Percentiles rank a stretch among this genome's conserved stretches.
Conservation (phyloP, 257 asterid genomes). For the Anisodus acutangulus region DNA sequence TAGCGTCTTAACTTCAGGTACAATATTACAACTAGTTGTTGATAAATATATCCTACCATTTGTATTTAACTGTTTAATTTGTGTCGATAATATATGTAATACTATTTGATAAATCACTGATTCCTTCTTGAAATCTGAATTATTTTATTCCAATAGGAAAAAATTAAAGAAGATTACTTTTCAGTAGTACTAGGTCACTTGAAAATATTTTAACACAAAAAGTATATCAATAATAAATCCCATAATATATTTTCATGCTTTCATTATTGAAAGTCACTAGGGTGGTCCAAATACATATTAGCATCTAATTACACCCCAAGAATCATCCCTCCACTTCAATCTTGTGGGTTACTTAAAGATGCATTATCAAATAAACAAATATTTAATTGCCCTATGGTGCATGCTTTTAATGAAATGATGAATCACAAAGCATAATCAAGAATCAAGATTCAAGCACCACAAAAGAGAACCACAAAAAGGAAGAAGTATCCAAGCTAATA, state of each 20-base stretch:
- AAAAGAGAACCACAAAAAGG: not conserved
- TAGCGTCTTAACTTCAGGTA: no score
- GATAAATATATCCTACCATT: no score
- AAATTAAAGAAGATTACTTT: not conserved
- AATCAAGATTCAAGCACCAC: not conserved
- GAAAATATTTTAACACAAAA: not conserved
- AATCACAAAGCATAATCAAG: constrained; percentile 29
- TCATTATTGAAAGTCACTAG: not conserved
- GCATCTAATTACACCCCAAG: not conserved
- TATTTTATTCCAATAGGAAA: not conserved
- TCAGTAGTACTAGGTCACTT: not conserved
- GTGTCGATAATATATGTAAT: not conserved
- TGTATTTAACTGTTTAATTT: not conserved
- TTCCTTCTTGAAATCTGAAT: not conserved
- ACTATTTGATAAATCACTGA: not conserved
- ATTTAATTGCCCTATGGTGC: not conserved
- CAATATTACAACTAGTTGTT: no score
- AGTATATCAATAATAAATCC: not conserved
- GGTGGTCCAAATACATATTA: constrained; percentile 6
- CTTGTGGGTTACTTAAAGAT: constrained; percentile 7
- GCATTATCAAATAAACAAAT: not conserved
- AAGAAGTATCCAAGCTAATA: not conserved
- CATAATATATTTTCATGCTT: not conserved
- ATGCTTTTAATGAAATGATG: not conserved
- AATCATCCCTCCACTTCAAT: constrained; percentile 10